A percentile compares a stretch with the other conserved stretches of the same genome.
phyloP scores from a whole-genome alignment of 2,329 filamentous ascomycete genomes.

The Aspergillus glaucus region DNA sequence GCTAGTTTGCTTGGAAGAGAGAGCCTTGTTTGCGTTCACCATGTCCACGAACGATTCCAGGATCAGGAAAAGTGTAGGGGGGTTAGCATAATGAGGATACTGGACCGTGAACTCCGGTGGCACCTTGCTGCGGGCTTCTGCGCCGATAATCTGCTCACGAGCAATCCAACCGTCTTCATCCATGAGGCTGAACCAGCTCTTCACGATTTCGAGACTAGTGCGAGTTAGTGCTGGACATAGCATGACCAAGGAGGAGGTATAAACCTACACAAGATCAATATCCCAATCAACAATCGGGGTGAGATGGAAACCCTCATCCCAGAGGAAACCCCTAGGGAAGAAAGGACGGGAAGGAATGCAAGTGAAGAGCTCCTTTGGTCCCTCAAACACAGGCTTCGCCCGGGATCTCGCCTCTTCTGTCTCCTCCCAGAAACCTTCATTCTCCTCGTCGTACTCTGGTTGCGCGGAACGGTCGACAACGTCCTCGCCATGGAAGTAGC shows the following conservation, averaged over 20 bases:
- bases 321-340: constrained; percentile 92
- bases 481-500: constrained; percentile 87
- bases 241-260: neutral
- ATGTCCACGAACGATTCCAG: constrained; percentile 79
- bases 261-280: constrained; percentile 63
- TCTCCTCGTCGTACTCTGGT: constrained; percentile 89
- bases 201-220: constrained; percentile 66
- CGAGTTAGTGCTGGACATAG: constrained; percentile 11
- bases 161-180: constrained; percentile 97
- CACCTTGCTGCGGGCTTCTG: constrained; percentile 90
- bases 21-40: constrained; percentile 47
- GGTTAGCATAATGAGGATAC: constrained; percentile 96
- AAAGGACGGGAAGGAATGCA: constrained; percentile 89
- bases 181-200: constrained; percentile 94
- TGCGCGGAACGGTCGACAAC: constrained; percentile 86
- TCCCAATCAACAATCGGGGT: constrained; percentile 92
- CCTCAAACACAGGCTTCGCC: constrained; percentile 64
- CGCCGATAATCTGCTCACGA: constrained; percentile 87
- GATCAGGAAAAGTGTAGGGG: constrained; percentile 86
- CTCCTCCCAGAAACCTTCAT: constrained; percentile 93
- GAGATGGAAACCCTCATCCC: constrained; percentile 97
- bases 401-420: constrained; percentile 70
- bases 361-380: constrained; percentile 83
- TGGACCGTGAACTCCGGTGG: constrained; percentile 88
- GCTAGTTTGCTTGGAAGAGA: constrained; percentile 17